Base-by-base conservation (phyloP, 495 filamentous ascomycete species). In the Lasiosphaeria hispida region DNA sequence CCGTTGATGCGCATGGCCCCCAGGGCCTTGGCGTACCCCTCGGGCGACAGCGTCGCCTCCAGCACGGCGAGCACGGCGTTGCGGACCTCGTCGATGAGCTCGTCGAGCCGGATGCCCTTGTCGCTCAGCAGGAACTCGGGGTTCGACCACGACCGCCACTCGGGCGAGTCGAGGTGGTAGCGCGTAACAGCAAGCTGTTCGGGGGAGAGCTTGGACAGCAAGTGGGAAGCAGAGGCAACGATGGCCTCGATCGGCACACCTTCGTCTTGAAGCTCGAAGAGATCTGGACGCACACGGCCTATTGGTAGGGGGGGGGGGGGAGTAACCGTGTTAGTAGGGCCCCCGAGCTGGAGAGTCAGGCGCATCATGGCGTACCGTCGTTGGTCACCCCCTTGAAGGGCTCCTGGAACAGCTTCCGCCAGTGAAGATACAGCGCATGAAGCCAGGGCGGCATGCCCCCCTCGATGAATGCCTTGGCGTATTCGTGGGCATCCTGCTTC, bases 91-190 rank as follows among this genome's bases (percentile, higher is more conserved):
- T 68, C 36, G 15, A 65, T 58, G 15, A 84, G 62, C 58, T 85
- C 82, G 68, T 90, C 87, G 0, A 90, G 79, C 1, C 87, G 82
- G 36, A 89, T 67, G 19, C 87, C 87, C 60, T 84, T 86, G 73
- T 80, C 62, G 58, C 73, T 72, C 37, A 88, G 66, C 0, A 87
- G 75, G 67, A 88, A 85, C 67, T 90, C 87, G 1, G 87, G 87
- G 69, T 90, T 90, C 3, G 85, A 88, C 87, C 87, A 90, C 11
- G 84, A 78, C 50, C 87, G 81, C 85, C 85, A 89, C 66, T 88
- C 84, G 35, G 82, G 82, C 10, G 84, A 84, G 75, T 88, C 83
- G 68, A 88, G 79, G 71, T 87, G 83, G 63, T 85, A 83, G 57
- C 59, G 58, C 2, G 84, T 67, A 1, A 67, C 63, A 52, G 74